phyloP scores from a whole-genome alignment of 176 grass and related monocot genomes.

The Neostapfia colusana region DNA sequence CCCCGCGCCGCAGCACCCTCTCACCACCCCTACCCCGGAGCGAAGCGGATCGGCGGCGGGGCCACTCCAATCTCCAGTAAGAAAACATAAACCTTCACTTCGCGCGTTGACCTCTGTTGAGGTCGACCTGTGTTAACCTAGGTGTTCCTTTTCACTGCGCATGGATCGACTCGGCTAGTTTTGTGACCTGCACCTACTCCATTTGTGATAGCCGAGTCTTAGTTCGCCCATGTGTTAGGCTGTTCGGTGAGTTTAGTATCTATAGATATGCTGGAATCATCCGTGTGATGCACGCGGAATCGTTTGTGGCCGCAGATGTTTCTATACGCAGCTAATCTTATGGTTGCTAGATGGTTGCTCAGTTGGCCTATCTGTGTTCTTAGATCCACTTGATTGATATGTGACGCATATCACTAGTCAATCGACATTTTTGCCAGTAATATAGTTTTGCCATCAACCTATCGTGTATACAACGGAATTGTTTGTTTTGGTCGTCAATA shows the following conservation, averaged over 20 bases:
- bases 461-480: neutral
- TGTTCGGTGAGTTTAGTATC: neutral
- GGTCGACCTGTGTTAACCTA: neutral
- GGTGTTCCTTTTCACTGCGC: neutral
- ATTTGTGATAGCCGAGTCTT: neutral
- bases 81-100: neutral
- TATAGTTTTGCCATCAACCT: neutral
- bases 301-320: neutral
- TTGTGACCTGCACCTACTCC: neutral
- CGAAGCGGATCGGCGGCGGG: conserved; percentile 22
- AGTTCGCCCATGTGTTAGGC: neutral
- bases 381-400: neutral
- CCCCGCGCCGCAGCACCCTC: conserved; percentile 9
- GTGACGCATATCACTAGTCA: neutral
- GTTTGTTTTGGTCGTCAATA: neutral
- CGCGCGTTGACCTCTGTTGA: neutral
- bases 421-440: neutral
- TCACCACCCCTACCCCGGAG: neutral
- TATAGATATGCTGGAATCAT: neutral
- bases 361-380: neutral
- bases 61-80: conserved; percentile 20
- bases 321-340: neutral
- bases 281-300: neutral
- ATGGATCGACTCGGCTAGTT: neutral
- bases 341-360: neutral